phyloP scores from a whole-genome alignment of 345 rosid species.

The Salix suchowensis region DNA sequence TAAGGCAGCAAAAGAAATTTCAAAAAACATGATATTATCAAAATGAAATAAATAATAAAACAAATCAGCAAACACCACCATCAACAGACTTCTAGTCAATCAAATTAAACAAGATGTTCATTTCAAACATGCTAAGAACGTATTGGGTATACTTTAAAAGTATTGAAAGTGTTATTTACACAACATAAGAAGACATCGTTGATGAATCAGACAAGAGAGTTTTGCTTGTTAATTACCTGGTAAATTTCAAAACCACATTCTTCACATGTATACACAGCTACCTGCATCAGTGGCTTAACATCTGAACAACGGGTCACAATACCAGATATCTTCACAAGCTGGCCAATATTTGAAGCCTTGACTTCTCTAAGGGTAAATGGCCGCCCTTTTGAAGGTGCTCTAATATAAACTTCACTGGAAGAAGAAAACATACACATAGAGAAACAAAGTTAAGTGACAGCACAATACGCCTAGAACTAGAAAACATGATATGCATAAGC shows the following conservation, averaged over 20 bases:
- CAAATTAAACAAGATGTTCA: neutral
- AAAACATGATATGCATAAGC: neutral
- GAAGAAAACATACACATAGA: neutral
- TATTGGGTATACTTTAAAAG: neutral
- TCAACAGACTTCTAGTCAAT: neutral
- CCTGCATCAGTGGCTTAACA: slow-evolving; percentile 97
- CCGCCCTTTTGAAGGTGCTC: slow-evolving; percentile 73
- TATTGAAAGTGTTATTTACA: too few relatives aligned
- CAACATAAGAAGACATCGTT: neutral
- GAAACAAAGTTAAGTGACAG: neutral
- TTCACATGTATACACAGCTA: slow-evolving; percentile 96
- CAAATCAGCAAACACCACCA: neutral
- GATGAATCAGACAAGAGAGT: neutral
- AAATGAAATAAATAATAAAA: neutral
- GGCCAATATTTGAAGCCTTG: slow-evolving; percentile 87
- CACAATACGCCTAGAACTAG: neutral
- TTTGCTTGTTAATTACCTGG: slow-evolving; percentile 50
- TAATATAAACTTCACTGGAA: slow-evolving; percentile 82
- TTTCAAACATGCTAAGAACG: neutral
- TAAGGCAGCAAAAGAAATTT: neutral
- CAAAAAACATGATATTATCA: neutral
- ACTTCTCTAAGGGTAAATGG: slow-evolving; percentile 89
- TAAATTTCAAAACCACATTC: slow-evolving; percentile 94
- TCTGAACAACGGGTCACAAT: slow-evolving; percentile 97
- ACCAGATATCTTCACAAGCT: slow-evolving; percentile 84